Evolutionary conservation across 2,329 filamentous ascomycete species (phyloP), one percentile per base, ranked within the genome.

Genomic region (Neophaeococcomyces aloes): DNA sequence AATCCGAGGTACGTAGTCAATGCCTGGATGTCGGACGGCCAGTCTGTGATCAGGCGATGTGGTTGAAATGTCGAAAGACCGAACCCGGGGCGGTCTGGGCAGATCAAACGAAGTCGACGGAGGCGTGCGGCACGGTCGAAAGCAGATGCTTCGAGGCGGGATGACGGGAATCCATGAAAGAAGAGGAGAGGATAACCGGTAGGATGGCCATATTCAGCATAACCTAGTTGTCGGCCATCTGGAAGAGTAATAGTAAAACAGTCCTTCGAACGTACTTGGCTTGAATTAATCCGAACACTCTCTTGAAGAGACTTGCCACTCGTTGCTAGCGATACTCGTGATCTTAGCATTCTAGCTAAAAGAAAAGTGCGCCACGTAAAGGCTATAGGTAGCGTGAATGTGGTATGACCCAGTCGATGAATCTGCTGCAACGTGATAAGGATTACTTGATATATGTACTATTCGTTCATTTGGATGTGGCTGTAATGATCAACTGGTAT

Each of bases 81-180:
- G 25, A 61, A 59, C 8, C 68, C 67, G 8, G 67, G 67, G 10
- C 67, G 58, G 39, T 71, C 68, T 10, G 63, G 59, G 7, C 58
- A 56, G 43, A 71, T 62, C 32, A 70, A 50, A 14, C 64, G 63
- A 17, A 67, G 49, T 29, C 55, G 53, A 23, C 59, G 63, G 5
- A 57, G 57, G 8, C 55, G 51, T 23, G 61, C 62, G n/a, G 53
- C 46, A 1, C 57, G 45, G 44, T 65, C 59, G 45, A 61, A 57
- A 4, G 58, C 51, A 15, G 56, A 58, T n/a, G 54, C 61, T 53
- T 70, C 66, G 14, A 65, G 56, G 18, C 67, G 63, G 7, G 63
- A 69, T 8, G 61, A 63, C 4, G 65, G 65, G 35, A 61, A 63
- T 36, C 66, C 63, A 43, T 71, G 66, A 45, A 69, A 62, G 53